A percentile compares a stretch with the other conserved stretches of the same genome.
Conservation (phyloP, 1,139 yeast genomes). For the Magnusiomyces tetraspermus region DNA sequence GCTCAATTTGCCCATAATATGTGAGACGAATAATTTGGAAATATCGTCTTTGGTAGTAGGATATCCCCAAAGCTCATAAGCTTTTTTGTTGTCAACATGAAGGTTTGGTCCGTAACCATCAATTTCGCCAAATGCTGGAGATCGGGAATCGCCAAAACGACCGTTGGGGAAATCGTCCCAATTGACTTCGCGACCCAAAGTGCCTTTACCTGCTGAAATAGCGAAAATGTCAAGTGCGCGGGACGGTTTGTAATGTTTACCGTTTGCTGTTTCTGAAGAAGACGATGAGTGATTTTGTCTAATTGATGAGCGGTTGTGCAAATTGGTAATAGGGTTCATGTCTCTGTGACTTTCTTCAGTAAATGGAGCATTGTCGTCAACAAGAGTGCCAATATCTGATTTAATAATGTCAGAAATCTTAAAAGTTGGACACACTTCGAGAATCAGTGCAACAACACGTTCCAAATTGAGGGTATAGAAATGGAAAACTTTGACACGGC, state of each 20-base stretch:
- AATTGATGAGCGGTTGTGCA: conserved; percentile 42
- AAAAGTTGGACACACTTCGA: conserved; percentile 46
- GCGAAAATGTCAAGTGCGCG: conserved; percentile 55
- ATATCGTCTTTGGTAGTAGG: conserved; percentile 62
- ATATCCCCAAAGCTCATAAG: conserved; percentile 71
- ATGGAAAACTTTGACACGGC: conserved; percentile 66
- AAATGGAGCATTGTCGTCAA: neutral
- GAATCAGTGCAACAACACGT: conserved; percentile 78
- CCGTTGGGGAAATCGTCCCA: conserved; percentile 99
- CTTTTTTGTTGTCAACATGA: conserved; percentile 62
- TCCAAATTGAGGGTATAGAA: conserved; percentile 85
- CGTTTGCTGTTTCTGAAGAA: conserved; percentile 15
- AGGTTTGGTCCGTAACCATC: conserved; percentile 94
- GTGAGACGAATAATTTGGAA: conserved; percentile 57
- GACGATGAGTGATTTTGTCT: conserved; percentile 18
- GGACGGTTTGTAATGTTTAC: conserved; percentile 14
- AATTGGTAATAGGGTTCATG: conserved; percentile 28
- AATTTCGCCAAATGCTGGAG: conserved; percentile 94
- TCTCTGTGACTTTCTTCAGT: neutral
- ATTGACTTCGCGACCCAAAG: conserved; percentile 81
- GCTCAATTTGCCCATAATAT: conserved; percentile 64
- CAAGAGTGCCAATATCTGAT: conserved; percentile 30
- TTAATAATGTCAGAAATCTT: conserved; percentile 6
- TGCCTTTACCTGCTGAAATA: conserved; percentile 77
- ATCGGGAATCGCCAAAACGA: conserved; percentile 91